phyloP scores from a whole-genome alignment of 1,284 basidiomycete species.

The Ustilago hordei region DNA sequence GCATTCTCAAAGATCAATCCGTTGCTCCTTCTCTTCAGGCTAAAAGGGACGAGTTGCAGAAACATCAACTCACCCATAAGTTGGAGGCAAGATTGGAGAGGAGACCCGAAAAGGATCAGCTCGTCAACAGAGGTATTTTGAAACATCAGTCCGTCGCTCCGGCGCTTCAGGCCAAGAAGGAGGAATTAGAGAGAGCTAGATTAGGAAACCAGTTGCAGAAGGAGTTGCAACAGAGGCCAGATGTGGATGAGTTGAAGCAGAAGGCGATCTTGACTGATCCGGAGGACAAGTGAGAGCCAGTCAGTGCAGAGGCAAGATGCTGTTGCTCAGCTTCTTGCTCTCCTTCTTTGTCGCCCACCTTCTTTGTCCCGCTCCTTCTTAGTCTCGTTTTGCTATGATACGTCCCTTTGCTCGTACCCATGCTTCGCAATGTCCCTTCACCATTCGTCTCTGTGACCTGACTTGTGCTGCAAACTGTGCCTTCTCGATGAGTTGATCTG shows the following conservation, averaged over 20 bases:
- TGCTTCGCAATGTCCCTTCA: background rate
- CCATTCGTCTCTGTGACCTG: background rate
- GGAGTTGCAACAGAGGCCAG: conserved; percentile 77
- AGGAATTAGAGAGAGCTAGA: conserved; percentile 72
- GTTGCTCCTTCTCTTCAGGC: conserved; percentile 79
- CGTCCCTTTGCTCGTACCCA: background rate
- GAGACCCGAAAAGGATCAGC: conserved; percentile 56
- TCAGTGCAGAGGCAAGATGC: background rate
- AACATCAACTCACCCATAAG: conserved; percentile 48
- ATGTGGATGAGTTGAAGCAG: conserved; percentile 78
- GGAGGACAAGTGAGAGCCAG: conserved; percentile 18
- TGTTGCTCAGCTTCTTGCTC: background rate
- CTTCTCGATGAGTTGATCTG: no score
- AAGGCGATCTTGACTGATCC: conserved; percentile 75
- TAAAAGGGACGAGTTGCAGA: conserved; percentile 75
- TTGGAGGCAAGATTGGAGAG: conserved; percentile 52
- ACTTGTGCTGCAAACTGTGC: no score
- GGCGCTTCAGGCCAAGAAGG: conserved; percentile 76
- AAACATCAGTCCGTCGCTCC: conserved; percentile 78
- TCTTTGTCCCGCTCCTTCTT: background rate
- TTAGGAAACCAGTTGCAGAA: conserved; percentile 75
- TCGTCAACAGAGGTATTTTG: conserved; percentile 55
- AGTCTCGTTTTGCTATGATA: background rate
- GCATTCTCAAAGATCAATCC: conserved; percentile 73
- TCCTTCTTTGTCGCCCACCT: background rate